Percentiles rank a stretch among this genome's conserved stretches.
phyloP scores from a whole-genome alignment of 164 flowering plant species.

The Warburgia ugandensis region DNA sequence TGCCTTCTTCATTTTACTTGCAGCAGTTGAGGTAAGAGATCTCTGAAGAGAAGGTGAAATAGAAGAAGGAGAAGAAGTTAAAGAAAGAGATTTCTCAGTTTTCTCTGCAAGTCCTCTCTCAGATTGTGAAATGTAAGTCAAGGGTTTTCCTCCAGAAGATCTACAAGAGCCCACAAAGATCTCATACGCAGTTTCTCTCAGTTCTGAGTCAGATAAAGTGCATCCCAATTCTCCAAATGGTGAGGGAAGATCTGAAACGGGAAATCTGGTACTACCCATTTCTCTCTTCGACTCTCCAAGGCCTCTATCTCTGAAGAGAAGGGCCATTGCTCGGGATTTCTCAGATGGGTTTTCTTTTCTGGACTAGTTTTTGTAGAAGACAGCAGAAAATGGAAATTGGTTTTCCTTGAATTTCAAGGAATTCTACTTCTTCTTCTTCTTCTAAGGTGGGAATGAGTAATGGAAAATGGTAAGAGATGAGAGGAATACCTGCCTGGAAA shows the following conservation, averaged over 20 bases:
- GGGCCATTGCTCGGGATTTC: slow-evolving; percentile 41
- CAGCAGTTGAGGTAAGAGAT: slow-evolving; percentile 59
- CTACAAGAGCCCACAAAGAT: slow-evolving; percentile 71
- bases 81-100: slow-evolving; percentile 14
- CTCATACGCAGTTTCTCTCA: slow-evolving; percentile 73
- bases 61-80: slow-evolving; percentile 14
- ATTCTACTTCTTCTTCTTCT: background rate
- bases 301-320: slow-evolving; percentile 58
- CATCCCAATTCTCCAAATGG: slow-evolving; percentile 57
- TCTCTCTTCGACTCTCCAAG: slow-evolving; percentile 59
- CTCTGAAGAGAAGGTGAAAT: slow-evolving; percentile 42
- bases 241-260: slow-evolving; percentile 36
- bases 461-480: background rate
- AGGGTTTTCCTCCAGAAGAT: slow-evolving; percentile 62
- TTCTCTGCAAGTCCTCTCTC: slow-evolving; percentile 8
- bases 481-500: slow-evolving; percentile 5
- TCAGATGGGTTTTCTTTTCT: background rate
- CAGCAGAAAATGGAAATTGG: slow-evolving; percentile 12
- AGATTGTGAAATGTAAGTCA: slow-evolving; percentile 36
- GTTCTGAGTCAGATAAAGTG: slow-evolving; percentile 52
- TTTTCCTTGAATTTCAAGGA: slow-evolving; percentile 2
- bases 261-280: slow-evolving; percentile 10
- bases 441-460: background rate
- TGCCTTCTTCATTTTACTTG: slow-evolving; percentile 75
- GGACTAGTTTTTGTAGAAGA: background rate